These are phyloP conservation scores for Penicillium hesseltinei DNA, from an alignment of 2,329 filamentous ascomycete species.

Conservation along the genomic window DNA sequence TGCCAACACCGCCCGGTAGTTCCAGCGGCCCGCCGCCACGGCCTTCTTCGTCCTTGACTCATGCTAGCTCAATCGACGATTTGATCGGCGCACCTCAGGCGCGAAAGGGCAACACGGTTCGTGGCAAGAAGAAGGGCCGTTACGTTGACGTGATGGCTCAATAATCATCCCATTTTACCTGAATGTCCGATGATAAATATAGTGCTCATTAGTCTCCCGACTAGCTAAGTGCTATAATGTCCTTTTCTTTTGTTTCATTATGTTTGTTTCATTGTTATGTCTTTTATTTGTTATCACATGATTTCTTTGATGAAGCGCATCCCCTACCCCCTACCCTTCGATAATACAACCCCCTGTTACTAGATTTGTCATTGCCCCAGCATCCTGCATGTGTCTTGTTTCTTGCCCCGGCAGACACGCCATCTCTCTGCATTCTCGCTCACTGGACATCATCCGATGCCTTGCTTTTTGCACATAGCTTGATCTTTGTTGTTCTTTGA, in stretches of 20 bases:
- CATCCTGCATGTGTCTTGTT: conserved; percentile 25
- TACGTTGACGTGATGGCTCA: conserved; percentile 97
- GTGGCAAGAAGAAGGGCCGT: conserved; percentile 76
- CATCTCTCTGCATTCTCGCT: conserved; percentile 20
- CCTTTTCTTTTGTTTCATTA: conserved; percentile 25
- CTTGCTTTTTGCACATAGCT: conserved; percentile 24
- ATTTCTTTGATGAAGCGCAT: conserved; percentile 6
- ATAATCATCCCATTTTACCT: conserved; percentile 22
- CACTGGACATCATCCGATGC: conserved; percentile 14
- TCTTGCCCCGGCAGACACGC: conserved; percentile 8
- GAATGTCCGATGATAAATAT: not conserved
- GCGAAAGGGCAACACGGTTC: conserved; percentile 62
- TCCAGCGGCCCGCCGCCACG: conserved; percentile 51
- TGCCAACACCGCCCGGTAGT: conserved; percentile 37
- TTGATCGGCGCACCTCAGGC: conserved; percentile 72
- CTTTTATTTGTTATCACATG: conserved; percentile 9
- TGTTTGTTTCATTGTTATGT: conserved; percentile 15
- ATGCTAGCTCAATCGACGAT: conserved; percentile 93
- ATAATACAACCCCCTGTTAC: conserved; percentile 13
- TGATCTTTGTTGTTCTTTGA: conserved; percentile 21
- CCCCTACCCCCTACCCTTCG: conserved; percentile 1
- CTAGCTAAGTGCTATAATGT: conserved; percentile 18
- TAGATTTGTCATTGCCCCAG: conserved; percentile 18
- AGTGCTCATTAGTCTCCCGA: not conserved
- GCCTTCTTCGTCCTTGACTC: conserved; percentile 79